Evolutionary conservation across 2,329 filamentous ascomycete species (phyloP), one percentile per base, ranked within the genome.

Genomic region (Cercospora sp.): DNA sequence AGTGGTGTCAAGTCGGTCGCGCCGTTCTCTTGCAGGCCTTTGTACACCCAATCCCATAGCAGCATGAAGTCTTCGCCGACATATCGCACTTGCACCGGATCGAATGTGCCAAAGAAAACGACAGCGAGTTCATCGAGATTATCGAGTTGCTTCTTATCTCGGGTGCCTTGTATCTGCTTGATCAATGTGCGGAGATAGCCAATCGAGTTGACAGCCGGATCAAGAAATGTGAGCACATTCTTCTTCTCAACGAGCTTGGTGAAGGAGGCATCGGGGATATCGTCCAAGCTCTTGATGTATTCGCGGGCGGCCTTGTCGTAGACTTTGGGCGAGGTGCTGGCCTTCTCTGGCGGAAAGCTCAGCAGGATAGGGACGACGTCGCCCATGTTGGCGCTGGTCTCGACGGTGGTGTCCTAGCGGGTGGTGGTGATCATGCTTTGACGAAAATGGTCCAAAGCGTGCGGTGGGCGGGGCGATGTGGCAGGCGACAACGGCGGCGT

Each of bases 121-220:
- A 79, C 49, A 82, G 80, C 71, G 82, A 84, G 43, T 77, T 79
- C 85, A 66, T 88, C 73, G 7, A 85, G 74, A 45, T 80, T 74
- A 7, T 81, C 79, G 7, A 81, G 76, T 5, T 81, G 72, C 34
- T 72, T 70, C 40, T 80, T 64, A 73, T 71, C 68, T 30, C 75
- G 73, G 3, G 67, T 69, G n/a, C 61, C 67, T 34, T 71, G 63
- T 13, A 71, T 69, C 51, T 76, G 71, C 3, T 82, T 80, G 58
- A 82, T 77, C 43, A 91, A 81, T 58, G 86, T 80, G 69, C 82
- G 84, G 61, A 88, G 79, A 77, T 89, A 90, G 8, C 86, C 81
- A 69, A 90, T 82, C 18, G 86, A 85, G 76, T 90, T 87, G 45
- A 82, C 77, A 7, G 83, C 77, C 21, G 89, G 88, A 72, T 89